phyloP scores from a whole-genome alignment of 106 monocot genomes.

The Apostasia shenzhenica region DNA sequence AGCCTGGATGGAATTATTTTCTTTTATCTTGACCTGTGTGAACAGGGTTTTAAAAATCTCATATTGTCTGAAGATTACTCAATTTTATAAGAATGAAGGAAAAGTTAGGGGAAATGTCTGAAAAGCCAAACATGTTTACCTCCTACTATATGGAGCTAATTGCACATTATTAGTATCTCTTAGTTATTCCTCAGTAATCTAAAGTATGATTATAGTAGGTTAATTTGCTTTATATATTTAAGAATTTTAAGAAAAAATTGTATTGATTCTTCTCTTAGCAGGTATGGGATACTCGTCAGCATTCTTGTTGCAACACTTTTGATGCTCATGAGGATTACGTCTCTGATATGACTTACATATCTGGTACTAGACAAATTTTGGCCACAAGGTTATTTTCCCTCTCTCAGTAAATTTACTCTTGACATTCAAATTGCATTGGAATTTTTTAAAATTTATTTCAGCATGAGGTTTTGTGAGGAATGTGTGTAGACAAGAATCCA shows the following conservation, averaged over 20 bases:
- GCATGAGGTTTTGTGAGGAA: no score
- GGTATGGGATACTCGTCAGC: constrained; percentile 71
- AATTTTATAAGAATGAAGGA: no score
- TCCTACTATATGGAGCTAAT: not conserved
- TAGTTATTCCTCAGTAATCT: not conserved
- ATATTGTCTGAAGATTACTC: no score
- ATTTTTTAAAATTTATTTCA: no score
- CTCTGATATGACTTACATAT: constrained; percentile 52
- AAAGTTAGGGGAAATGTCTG: no score
- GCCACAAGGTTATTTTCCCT: constrained; percentile 35
- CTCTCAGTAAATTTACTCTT: not conserved
- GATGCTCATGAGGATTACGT: constrained; percentile 56
- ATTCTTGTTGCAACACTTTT: constrained; percentile 55
- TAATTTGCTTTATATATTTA: not conserved
- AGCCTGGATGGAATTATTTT: no score
- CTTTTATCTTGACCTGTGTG: no score
- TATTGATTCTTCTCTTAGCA: constrained; percentile 17
- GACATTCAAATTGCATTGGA: no score
- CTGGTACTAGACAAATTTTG: constrained; percentile 39
- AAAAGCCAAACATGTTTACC: not conserved
- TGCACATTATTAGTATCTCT: not conserved
- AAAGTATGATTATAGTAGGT: not conserved
- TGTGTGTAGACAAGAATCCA: no score
- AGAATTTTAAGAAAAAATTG: not conserved
- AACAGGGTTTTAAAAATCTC: no score